These are phyloP conservation scores for Thielaviopsis ethacetica DNA, from an alignment of 2,329 filamentous ascomycete species.

Conservation along the genomic window DNA sequence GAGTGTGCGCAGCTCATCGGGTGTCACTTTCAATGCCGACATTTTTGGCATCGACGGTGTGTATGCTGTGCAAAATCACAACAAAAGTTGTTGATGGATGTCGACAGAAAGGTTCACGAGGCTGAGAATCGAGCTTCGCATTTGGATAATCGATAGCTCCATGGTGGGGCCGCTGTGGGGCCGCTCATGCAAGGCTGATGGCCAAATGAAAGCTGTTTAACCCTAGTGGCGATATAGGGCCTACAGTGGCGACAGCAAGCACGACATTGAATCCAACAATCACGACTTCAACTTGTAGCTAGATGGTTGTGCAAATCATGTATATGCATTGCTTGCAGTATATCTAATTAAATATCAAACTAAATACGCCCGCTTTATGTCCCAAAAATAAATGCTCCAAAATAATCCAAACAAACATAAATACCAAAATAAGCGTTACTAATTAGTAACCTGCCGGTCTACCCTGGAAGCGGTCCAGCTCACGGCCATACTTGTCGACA, in stretches of 20 bases:
- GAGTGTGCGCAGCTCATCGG: slow-evolving; percentile 49
- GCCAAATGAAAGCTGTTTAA: not conserved
- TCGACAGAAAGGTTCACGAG: not conserved
- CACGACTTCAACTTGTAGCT: too few species aligned
- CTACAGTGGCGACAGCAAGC: too few species aligned
- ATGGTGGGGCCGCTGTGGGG: not conserved
- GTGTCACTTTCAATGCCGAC: slow-evolving; percentile 32
- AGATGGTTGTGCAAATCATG: not conserved
- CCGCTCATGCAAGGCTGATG: not conserved
- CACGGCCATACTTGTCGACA: slow-evolving; percentile 38
- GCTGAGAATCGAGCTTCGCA: not conserved
- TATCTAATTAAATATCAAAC: not conserved
- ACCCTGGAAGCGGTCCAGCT: slow-evolving; percentile 21
- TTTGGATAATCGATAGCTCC: not conserved
- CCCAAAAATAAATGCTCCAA: not conserved
- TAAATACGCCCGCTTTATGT: not conserved
- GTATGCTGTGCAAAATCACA: not conserved
- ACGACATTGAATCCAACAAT: too few species aligned
- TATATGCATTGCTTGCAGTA: not conserved
- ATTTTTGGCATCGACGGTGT: slow-evolving; percentile 14
- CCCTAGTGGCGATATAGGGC: too few species aligned
- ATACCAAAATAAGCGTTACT: not conserved
- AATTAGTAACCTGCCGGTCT: not conserved
- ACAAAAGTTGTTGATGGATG: not conserved
- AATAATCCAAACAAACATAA: not conserved